A percentile compares a stretch with the other conserved stretches of the same genome.
Evolutionary conservation across 331 rosid species (phyloP).

Genomic region (Pyracantha coccinea): DNA sequence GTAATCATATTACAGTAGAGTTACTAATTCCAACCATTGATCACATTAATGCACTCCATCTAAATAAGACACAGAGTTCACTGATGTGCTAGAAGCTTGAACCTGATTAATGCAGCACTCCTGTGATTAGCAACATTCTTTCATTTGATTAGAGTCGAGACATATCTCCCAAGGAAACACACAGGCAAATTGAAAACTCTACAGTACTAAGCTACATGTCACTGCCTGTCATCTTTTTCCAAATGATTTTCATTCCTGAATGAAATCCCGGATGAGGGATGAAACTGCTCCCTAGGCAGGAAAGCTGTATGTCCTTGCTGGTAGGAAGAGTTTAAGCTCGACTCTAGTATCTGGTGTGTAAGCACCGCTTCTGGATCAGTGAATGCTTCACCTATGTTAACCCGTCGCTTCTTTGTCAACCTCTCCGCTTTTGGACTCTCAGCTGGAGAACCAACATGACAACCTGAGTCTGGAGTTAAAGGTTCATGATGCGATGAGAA

Average conservation of each 20-base stretch:
- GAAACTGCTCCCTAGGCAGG: slow-evolving; percentile 48
- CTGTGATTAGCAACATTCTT: slow-evolving; percentile 26
- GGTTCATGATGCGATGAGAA: slow-evolving; percentile 83
- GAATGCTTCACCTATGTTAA: slow-evolving; percentile 35
- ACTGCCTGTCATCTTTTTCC: slow-evolving; percentile 38
- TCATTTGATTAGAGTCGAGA: slow-evolving; percentile 23
- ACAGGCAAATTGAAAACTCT: slow-evolving; percentile 23
- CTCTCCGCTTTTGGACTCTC: slow-evolving; percentile 61
- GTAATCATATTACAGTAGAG: neutral
- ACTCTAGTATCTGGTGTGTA: slow-evolving; percentile 84
- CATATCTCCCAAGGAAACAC: slow-evolving; percentile 28
- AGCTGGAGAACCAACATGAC: slow-evolving; percentile 46
- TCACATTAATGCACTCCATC: slow-evolving; percentile 24
- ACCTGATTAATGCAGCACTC: slow-evolving; percentile 24
- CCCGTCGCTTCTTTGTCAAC: slow-evolving; percentile 49
- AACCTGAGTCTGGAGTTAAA: slow-evolving; percentile 80
- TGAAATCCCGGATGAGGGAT: slow-evolving; percentile 44
- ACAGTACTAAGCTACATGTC: slow-evolving; percentile 36
- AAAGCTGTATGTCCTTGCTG: slow-evolving; percentile 47
- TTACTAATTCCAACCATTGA: slow-evolving; percentile 9
- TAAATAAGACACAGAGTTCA: slow-evolving; percentile 5
- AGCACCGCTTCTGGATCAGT: slow-evolving; percentile 55
- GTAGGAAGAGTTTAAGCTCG: slow-evolving; percentile 62
- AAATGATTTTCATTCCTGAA: slow-evolving; percentile 34
- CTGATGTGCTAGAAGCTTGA: slow-evolving; percentile 24